phyloP scores from a whole-genome alignment of 2,329 filamentous ascomycete species.

The Neurospora sp. region DNA sequence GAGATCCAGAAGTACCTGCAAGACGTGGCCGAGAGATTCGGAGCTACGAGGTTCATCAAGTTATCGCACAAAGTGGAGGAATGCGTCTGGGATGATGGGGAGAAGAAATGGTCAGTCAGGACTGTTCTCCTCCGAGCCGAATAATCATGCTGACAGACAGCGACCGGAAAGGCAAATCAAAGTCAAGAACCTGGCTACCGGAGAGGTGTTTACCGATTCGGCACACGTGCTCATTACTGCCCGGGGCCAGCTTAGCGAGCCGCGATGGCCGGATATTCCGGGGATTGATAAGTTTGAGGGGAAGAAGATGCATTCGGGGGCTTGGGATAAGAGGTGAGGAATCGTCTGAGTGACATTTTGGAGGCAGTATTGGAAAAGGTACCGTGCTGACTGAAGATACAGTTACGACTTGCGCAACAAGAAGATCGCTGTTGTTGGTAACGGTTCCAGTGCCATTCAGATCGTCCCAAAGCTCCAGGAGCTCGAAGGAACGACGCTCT shows the following conservation, averaged over 20 bases:
- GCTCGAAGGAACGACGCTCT: conserved; percentile 29
- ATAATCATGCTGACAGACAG: not conserved
- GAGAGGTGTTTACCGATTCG: conserved; percentile 28
- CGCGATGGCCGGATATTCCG: conserved; percentile 32
- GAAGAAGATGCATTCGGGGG: conserved; percentile 34
- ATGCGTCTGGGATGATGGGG: conserved; percentile 29
- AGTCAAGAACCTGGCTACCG: conserved; percentile 25
- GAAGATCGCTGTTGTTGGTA: conserved; percentile 40
- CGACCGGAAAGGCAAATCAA: conserved; percentile 21
- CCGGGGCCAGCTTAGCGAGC: conserved; percentile 32
- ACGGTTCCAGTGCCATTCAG: conserved; percentile 42
- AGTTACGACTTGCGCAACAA: conserved; percentile 39
- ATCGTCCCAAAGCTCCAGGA: conserved; percentile 40
- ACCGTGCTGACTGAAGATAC: not conserved
- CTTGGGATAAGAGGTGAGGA: conserved; percentile 31
- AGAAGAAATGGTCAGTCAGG: conserved; percentile 27
- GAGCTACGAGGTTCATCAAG: conserved; percentile 36
- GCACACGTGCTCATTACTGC: conserved; percentile 32
- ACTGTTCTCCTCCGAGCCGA: not conserved
- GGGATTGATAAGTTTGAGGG: conserved; percentile 32
- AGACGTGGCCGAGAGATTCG: conserved; percentile 34
- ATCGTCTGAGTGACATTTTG: no score
- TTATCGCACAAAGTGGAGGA: conserved; percentile 30
- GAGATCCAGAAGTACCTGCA: conserved; percentile 42
- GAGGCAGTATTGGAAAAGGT: not conserved